A percentile compares a stretch with the other conserved stretches of the same genome.
Evolutionary conservation across 1,139 yeast species (phyloP).

Genomic region (Saccharomyces hybrid): DNA sequence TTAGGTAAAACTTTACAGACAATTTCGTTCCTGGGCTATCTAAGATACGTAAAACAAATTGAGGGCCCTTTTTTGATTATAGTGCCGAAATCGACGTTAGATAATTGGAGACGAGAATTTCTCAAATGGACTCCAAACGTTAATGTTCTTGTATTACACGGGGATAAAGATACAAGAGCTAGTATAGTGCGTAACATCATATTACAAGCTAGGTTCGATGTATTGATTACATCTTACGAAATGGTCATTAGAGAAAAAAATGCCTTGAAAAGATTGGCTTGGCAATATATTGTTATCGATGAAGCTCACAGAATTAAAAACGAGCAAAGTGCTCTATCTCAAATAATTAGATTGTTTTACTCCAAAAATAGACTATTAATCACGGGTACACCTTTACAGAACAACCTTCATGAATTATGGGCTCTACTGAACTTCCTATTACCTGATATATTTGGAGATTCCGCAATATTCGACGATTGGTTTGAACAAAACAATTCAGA

Average conservation of each 20-base stretch:
- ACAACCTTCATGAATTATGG: constrained; percentile 74
- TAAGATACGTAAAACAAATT: constrained; percentile 51
- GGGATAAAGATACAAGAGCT: constrained; percentile 61
- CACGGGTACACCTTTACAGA: constrained; percentile 78
- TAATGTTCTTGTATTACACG: constrained; percentile 58
- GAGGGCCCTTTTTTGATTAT: constrained; percentile 69
- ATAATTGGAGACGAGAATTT: constrained; percentile 75
- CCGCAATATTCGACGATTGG: constrained; percentile 71
- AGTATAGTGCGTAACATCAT: constrained; percentile 45
- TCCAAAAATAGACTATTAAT: constrained; percentile 62
- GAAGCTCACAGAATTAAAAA: constrained; percentile 79
- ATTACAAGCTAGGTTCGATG: constrained; percentile 62
- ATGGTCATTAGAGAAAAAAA: constrained; percentile 70
- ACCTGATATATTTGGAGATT: constrained; percentile 72
- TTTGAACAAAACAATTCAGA: constrained; percentile 39
- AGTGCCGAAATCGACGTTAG: constrained; percentile 73
- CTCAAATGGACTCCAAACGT: constrained; percentile 75
- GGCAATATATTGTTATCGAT: constrained; percentile 72
- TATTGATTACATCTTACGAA: constrained; percentile 65
- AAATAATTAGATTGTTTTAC: constrained; percentile 65
- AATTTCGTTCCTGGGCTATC: constrained; percentile 70
- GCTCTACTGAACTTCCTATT: constrained; percentile 65
- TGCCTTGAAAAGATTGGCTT: constrained; percentile 52
- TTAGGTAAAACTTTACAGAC: constrained; percentile 93
- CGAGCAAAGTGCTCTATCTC: constrained; percentile 67